Percentiles rank a stretch among this genome's conserved stretches.
Evolutionary conservation across 345 rosid species (phyloP).

Genomic region (Balakata baccata): DNA sequence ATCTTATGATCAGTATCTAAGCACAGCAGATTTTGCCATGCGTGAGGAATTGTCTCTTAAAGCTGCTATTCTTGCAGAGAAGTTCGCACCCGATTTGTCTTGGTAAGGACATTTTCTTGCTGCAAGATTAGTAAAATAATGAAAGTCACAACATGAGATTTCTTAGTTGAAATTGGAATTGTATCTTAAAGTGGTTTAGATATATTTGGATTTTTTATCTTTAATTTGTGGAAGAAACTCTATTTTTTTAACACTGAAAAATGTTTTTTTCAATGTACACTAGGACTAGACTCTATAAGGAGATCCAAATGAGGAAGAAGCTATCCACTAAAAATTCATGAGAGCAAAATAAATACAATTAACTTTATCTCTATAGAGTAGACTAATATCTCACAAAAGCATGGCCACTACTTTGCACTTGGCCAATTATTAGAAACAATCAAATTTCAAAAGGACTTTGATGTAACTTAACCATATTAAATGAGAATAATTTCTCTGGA

Average conservation of each 20-base stretch:
- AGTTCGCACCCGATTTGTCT: conserved; percentile 98
- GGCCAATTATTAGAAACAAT: background rate
- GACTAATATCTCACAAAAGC: background rate
- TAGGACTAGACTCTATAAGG: background rate
- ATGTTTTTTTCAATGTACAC: background rate
- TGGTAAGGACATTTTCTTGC: conserved; percentile 55
- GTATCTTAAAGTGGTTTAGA: background rate
- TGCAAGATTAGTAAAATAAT: conserved; percentile 4
- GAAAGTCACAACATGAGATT: background rate
- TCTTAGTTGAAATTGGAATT: background rate
- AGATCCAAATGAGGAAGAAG: background rate
- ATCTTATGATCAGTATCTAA: conserved; percentile 69
- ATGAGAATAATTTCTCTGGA: background rate
- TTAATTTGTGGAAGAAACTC: background rate
- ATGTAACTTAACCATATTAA: background rate
- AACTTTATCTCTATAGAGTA: background rate
- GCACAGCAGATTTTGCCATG: conserved; percentile 95
- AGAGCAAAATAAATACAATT: background rate
- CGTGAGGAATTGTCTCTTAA: conserved; percentile 96
- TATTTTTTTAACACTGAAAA: no score
- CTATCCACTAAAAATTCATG: background rate
- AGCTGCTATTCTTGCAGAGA: conserved; percentile 99
- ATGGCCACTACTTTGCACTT: background rate
- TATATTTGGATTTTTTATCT: background rate
- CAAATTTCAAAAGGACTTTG: background rate